These are phyloP conservation scores for Pezizomycotina sp. DNA, from an alignment of 2,329 filamentous ascomycete species.

Conservation along the genomic window DNA sequence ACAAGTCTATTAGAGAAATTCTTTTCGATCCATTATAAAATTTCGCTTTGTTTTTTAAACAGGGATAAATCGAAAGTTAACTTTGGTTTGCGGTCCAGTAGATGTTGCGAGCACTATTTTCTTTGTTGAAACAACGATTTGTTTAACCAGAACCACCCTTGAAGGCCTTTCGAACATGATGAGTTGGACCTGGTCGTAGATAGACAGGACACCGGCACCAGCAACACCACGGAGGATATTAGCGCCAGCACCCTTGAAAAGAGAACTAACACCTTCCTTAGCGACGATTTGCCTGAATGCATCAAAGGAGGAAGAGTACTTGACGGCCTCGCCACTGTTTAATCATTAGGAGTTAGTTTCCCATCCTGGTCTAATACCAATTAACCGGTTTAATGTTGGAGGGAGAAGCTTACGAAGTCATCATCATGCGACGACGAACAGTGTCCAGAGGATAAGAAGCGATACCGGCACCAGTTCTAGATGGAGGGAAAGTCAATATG, in stretches of 20 bases:
- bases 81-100: too few species aligned
- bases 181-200: conserved; percentile 99
- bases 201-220: conserved; percentile 99
- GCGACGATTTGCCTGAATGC: conserved; percentile 91
- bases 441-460: conserved; percentile 99
- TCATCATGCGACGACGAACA: conserved; percentile 99
- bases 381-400: too few species aligned
- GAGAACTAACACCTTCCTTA: conserved; percentile 93
- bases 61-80: too few species aligned
- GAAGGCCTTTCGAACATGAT: conserved; percentile 99
- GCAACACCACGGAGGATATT: conserved; percentile 99
- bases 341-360: conserved; percentile 5
- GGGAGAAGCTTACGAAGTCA: conserved; percentile 53
- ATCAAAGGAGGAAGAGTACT: conserved; percentile 96
- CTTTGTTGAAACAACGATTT: too few species aligned
- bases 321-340: conserved; percentile 67
- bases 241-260: conserved; percentile 99
- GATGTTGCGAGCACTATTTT: too few species aligned
- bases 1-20: too few species aligned
- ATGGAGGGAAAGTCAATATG: conserved; percentile 6
- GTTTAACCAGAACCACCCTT: conserved; percentile 36
- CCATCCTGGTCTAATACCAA: too few species aligned
- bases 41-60: too few species aligned
- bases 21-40: too few species aligned
- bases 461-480: conserved; percentile 89